phyloP scores from a whole-genome alignment of 2,329 filamentous ascomycete genomes.

The Trichophyton schoenleinii region DNA sequence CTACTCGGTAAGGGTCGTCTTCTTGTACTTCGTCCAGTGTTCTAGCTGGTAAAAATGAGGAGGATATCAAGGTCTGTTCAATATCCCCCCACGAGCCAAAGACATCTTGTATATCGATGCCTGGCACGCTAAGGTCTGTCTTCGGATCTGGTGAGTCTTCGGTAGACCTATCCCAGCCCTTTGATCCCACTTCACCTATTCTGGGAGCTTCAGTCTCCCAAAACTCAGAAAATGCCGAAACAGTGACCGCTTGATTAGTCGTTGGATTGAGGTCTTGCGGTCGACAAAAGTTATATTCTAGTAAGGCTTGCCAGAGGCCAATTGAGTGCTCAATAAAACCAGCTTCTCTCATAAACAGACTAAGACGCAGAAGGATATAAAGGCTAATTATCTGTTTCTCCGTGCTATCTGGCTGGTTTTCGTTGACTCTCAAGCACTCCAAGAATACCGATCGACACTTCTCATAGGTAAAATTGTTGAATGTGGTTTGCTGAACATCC shows the following conservation, averaged over 20 bases:
- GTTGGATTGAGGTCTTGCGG: slow-evolving; percentile 29
- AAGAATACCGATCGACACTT: slow-evolving; percentile 48
- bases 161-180: slow-evolving; percentile 49
- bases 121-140: slow-evolving; percentile 15
- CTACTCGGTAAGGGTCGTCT: slow-evolving; percentile 70
- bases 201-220: slow-evolving; percentile 78
- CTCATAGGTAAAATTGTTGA: slow-evolving; percentile 56
- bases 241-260: slow-evolving; percentile 9
- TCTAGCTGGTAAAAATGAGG: slow-evolving; percentile 53
- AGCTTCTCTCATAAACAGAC: slow-evolving; percentile 58
- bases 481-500: slow-evolving; percentile 56
- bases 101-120: slow-evolving; percentile 19
- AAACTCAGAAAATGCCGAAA: slow-evolving; percentile 52
- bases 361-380: slow-evolving; percentile 64
- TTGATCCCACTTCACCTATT: slow-evolving; percentile 59
- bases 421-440: slow-evolving; percentile 41
- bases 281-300: slow-evolving; percentile 58
- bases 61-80: slow-evolving; percentile 41
- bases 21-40: slow-evolving; percentile 62
- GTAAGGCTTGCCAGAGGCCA: slow-evolving; percentile 67
- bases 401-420: slow-evolving; percentile 8
- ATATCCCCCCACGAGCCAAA: slow-evolving; percentile 37
- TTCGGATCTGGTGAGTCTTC: slow-evolving; percentile 25
- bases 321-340: slow-evolving; percentile 67
- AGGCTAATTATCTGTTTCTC: slow-evolving; percentile 36